Evolutionary conservation across 2,329 filamentous ascomycete genomes (phyloP).

Genomic region (Fusarium hostae): DNA sequence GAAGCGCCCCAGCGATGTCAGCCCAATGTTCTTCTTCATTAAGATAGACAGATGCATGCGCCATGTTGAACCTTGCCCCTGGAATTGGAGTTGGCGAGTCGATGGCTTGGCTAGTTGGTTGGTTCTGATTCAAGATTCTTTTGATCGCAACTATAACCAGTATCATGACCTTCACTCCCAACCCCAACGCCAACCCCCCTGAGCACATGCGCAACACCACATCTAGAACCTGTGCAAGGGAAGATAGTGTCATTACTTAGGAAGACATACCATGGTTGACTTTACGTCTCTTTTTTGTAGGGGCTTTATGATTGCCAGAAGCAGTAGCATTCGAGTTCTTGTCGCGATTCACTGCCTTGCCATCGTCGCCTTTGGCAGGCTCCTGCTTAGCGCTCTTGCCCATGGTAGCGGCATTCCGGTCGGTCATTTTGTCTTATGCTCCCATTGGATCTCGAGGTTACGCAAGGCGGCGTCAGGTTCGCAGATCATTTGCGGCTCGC

Average conservation of each 20-base stretch:
- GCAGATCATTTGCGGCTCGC: slow-evolving; percentile 48
- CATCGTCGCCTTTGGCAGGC: slow-evolving; percentile 40
- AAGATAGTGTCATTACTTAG: background rate
- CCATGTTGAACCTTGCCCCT: slow-evolving; percentile 11
- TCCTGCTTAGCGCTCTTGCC: slow-evolving; percentile 48
- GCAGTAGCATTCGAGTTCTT: slow-evolving; percentile 44
- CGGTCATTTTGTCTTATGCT: slow-evolving; percentile 49
- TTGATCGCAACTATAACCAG: slow-evolving; percentile 26
- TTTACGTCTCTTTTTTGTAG: slow-evolving; percentile 88
- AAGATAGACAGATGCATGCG: slow-evolving; percentile 21
- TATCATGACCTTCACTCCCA: slow-evolving; percentile 22
- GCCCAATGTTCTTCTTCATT: slow-evolving; percentile 44
- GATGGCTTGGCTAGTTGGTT: slow-evolving; percentile 22
- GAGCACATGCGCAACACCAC: slow-evolving; percentile 9
- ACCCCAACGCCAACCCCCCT: background rate
- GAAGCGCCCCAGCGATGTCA: slow-evolving; percentile 49
- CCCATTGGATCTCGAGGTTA: slow-evolving; percentile 50
- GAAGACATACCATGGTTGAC: slow-evolving; percentile 82
- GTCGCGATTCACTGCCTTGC: slow-evolving; percentile 47
- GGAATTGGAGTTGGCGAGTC: slow-evolving; percentile 21
- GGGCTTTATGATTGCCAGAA: slow-evolving; percentile 61
- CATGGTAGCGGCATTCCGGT: slow-evolving; percentile 49
- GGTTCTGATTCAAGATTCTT: slow-evolving; percentile 16
- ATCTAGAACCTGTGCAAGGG: background rate
- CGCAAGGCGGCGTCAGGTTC: slow-evolving; percentile 46